Evolutionary conservation across 495 filamentous ascomycete genomes (phyloP).

Genomic region (Cercophora samala): DNA sequence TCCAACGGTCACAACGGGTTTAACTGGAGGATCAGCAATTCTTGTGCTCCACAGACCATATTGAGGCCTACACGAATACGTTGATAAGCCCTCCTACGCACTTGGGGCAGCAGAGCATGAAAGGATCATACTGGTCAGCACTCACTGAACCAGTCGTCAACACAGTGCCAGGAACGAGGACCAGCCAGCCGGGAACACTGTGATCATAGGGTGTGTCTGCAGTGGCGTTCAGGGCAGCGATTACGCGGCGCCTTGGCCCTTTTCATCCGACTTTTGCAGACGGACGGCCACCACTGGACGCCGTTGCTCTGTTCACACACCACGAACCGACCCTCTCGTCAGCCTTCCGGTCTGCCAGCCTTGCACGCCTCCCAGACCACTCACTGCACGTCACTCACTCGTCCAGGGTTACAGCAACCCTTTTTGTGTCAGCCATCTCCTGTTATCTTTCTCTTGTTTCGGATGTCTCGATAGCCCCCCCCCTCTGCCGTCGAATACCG

Average conservation of each 20-base stretch:
- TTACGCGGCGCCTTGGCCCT: constrained; percentile 24
- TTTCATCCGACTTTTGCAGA: constrained; percentile 10
- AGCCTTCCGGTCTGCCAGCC: constrained; percentile 5
- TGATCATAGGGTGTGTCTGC: constrained; percentile 3
- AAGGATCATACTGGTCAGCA: neutral
- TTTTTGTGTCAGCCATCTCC: neutral
- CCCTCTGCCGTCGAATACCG: neutral
- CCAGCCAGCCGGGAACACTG: constrained; percentile 11
- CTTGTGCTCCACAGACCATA: neutral
- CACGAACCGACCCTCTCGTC: constrained; percentile 11
- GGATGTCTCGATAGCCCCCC: neutral
- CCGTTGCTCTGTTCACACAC: neutral
- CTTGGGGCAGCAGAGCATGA: neutral
- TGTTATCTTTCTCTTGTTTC: neutral
- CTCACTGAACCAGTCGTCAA: constrained; percentile 10
- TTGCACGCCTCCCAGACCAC: neutral
- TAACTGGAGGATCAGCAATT: neutral
- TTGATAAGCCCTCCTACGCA: neutral
- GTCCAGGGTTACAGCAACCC: neutral
- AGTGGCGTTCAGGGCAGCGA: constrained; percentile 15
- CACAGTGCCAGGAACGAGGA: constrained; percentile 8
- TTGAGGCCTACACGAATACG: neutral
- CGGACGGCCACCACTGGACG: too few relatives aligned
- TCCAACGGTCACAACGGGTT: neutral
- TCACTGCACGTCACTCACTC: constrained; percentile 7